Conservation (phyloP, 208 protist species). For the Vickermania ingenoplastis region DNA sequence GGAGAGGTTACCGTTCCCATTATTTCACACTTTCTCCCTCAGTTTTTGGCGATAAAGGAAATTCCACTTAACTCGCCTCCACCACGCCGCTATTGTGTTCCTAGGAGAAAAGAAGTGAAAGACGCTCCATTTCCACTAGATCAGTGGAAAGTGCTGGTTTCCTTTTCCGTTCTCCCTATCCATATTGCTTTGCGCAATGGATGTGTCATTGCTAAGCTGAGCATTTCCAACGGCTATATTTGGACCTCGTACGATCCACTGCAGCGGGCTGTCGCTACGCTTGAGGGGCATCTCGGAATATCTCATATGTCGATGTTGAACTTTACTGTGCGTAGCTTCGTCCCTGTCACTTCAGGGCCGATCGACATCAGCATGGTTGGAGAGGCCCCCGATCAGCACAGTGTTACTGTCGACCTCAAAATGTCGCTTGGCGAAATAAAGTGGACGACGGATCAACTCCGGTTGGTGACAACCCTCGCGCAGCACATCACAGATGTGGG, state of each 20-base stretch:
- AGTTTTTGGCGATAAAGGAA: not conserved
- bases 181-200: constrained; percentile 11
- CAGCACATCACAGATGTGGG: not conserved
- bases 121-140: constrained; percentile 1
- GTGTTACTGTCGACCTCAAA: not conserved
- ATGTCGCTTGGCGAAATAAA: not conserved
- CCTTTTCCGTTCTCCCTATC: constrained; percentile 15
- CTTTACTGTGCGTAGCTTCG: not conserved
- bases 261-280: not conserved
- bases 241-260: constrained; percentile 8
- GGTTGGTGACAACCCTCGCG: not conserved
- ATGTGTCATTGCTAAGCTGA: constrained; percentile 8
- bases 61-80: not conserved
- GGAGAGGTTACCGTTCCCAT: constrained; percentile 3
- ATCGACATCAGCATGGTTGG: not conserved
- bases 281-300: not conserved
- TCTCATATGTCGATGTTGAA: not conserved
- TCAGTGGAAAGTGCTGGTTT: constrained; percentile 14
- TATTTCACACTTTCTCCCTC: not conserved
- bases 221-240: constrained; percentile 6
- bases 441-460: not conserved
- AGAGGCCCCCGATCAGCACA: not conserved
- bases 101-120: not conserved
- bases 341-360: not conserved
- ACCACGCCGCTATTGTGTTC: not conserved